A percentile compares a stretch with the other conserved stretches of the same genome.
These are phyloP conservation scores for Striga hermonthica DNA, from an alignment of 305 asterid genomes.

Conservation along the genomic window DNA sequence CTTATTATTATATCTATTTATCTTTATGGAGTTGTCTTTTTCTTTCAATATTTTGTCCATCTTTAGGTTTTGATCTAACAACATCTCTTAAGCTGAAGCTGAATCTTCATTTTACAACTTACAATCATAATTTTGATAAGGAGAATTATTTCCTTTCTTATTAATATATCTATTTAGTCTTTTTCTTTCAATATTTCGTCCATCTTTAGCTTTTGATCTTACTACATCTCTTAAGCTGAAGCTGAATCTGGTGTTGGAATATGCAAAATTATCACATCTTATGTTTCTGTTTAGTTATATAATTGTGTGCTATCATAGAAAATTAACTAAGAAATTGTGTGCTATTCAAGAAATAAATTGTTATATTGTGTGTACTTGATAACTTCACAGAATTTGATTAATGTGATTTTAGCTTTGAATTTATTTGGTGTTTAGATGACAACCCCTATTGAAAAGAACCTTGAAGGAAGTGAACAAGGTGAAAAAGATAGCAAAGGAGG, in stretches of 20 bases:
- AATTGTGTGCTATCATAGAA: slow-evolving; percentile 15
- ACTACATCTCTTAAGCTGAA: background rate
- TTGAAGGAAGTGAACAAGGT: no score
- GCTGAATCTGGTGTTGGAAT: background rate
- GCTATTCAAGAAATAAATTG: no score
- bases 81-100: slow-evolving; percentile 2
- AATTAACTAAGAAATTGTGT: no score
- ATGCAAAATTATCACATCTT: background rate
- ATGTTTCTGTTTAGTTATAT: slow-evolving; percentile 10
- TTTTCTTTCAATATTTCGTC: background rate
- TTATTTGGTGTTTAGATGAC: no score
- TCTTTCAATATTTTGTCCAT: background rate
- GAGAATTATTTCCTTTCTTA: background rate
- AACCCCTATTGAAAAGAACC: no score
- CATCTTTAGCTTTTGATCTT: slow-evolving; percentile 6
- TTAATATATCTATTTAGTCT: background rate
- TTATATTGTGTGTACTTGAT: no score
- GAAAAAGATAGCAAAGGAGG: no score
- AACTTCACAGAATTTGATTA: no score
- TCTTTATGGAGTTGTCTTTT: background rate
- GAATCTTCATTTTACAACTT: background rate
- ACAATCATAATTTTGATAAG: background rate
- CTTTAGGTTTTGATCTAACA: slow-evolving; percentile 5
- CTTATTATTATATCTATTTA: background rate
- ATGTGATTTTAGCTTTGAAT: no score